Evolutionary conservation across 2,329 filamentous ascomycete species (phyloP), one percentile per base, ranked within the genome.

Genomic region (Cyphellophora attinorum): DNA sequence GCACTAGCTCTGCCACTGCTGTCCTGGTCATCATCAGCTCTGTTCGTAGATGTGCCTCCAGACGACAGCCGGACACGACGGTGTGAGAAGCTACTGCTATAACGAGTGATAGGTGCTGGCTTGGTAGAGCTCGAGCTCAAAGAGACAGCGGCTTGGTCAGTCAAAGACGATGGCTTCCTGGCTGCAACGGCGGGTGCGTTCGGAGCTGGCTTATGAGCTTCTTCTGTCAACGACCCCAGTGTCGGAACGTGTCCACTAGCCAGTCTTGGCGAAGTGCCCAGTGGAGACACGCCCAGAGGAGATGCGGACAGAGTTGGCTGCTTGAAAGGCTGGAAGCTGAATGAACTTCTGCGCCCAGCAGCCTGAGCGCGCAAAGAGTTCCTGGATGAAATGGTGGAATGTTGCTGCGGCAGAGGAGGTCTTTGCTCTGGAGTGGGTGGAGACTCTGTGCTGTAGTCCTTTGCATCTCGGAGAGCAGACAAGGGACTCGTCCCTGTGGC

Each of bases 321-420:
- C 59, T 98, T 98, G 66, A 98, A 98, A 0, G 89, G 88, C 49
- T 93, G 85, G 51, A 95, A 94, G 1, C 85, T 93, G 14, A 94
- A 75, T 0, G 85, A 95, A 5, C 83, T 79, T 34, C 85, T 76
- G 48, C 86, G 74, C 34, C 70, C 70, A 31, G 71, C 62, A 14
- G 59, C 51, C 11, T 64, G 58, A 5, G 64, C 64, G 25, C 65
- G 61, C 37, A 64, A 57, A 34, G 60, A 69, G 37, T 60, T 67
- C 51, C 64, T 73, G 45, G 61, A 68, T 5, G 59, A 61, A 6
- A 13, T 16, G 29, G 15, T 31, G 3, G 29, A 31, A 6, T 14
- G 16, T 18, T 31, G 29, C 40, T 67, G 64, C 11, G 57, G 56
- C 14, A 54, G 59, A 4, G 67, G 66, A 19, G 68, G 64, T 12